Base-by-base conservation (phyloP, 345 rosid species). In the Rhodamnia rubescens region DNA sequence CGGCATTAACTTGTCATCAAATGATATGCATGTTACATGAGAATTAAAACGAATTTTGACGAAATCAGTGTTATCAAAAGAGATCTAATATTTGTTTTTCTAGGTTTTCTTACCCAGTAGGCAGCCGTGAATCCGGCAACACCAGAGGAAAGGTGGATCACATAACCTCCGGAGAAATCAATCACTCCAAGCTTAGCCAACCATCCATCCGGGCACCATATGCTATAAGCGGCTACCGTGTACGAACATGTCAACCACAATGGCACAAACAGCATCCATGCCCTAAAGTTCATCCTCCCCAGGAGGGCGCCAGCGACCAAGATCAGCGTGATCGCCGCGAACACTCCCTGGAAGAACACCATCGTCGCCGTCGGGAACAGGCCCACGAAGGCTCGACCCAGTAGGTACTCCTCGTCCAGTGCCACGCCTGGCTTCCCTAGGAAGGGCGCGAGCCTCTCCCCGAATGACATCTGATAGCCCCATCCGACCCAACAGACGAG, bases 51-150 rank as follows among this genome's bases (percentile, higher is more conserved):
- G 3, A 36, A 69, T 36, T 21, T 69, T 0, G 24, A 69, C 0
- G 0, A 4, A 32, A 18, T 69, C 12, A 8, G 44, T 32, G 24
- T 64, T 18, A 32, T 32, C 0, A 3, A 64, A 69, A 8, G 47
- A 69, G 12, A 4, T 8, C 0, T 18, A 18, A 36, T 36, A 8
- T 4, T 4, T 1, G 7, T 36, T 32, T 36, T 44, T 36, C 1
- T 36, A 11, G 36, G 18, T 24, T 69, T 69, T 78, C 74, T 57
- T 86, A 92, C 93, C 93, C 94, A 89, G 75, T 57, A 93, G 9
- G 94, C 91, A 9, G 93, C 91, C 27, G 94, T 90, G 91, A 90
- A 90, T 11, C 93, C 92, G 22, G 92, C 92, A 83, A 90, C 90
- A 7, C 94, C 94, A 6, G 93, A 85, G 7, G 93, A 88, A 11